Percentiles rank a stretch among this genome's conserved stretches.
Conservation (phyloP, 805 yeast genomes). For the Lipomyces lipofer region DNA sequence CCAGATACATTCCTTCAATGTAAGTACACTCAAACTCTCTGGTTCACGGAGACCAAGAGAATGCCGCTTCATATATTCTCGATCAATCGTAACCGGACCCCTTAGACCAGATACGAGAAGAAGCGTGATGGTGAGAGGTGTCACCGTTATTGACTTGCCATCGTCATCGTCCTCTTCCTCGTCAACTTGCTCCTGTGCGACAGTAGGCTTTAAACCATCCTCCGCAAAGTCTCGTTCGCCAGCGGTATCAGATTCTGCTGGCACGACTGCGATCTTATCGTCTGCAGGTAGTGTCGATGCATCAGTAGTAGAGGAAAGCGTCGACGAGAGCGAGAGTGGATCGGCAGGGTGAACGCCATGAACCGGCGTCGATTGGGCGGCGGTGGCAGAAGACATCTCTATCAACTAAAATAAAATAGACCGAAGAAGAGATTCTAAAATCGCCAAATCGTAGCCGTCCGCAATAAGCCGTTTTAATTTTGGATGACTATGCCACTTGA, state of each 20-base stretch:
- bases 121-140: constrained; percentile 19
- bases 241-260: neutral
- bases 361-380: too few species aligned
- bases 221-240: neutral
- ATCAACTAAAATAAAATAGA: too few species aligned
- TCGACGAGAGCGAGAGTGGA: constrained; percentile 1
- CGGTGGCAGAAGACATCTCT: neutral
- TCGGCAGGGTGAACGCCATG: neutral
- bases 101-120: constrained; percentile 26
- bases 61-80: constrained; percentile 16
- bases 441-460: too few species aligned
- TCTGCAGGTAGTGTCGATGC: neutral
- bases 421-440: too few species aligned
- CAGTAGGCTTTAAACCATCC: neutral
- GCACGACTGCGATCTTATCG: neutral
- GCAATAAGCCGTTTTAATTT: too few species aligned
- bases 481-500: too few species aligned
- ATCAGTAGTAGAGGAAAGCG: neutral
- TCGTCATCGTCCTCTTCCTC: constrained; percentile 2
- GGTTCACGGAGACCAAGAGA: constrained; percentile 18
- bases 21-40: constrained; percentile 17
- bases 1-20: constrained; percentile 18
- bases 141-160: constrained; percentile 8
- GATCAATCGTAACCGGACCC: constrained; percentile 12
- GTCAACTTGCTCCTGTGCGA: neutral